Base-by-base conservation (phyloP, 345 rosid genomes). In the Psidium guajava region DNA sequence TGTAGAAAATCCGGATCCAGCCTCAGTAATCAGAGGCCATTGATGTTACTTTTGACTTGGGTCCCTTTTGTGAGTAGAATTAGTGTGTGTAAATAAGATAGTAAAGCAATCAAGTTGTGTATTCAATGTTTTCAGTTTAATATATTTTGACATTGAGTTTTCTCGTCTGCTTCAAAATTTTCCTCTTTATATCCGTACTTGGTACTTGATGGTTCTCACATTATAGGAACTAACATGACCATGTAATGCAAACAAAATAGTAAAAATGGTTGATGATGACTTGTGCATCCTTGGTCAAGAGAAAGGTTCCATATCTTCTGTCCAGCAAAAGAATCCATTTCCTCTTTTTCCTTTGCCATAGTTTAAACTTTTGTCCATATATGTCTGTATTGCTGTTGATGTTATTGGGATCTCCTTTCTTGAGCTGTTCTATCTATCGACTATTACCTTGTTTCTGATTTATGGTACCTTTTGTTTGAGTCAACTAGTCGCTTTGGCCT, bases 401-500 rank as follows among this genome's bases (percentile, higher is more conserved):
- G 44, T 28, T 50, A 56, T 52, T 18, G 82, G 42, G 57, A 83
- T 59, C 85, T 18, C 80, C 47, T 36, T 69, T 64, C 21, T 69
- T 69, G 42, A 36, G 47, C 80, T 69, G 20, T 52, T 51, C 32
- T 74, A 32, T 54, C 53, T 42, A 14, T 69, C 9, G 6, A 69
- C 22, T 69, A n/a, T 64, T 40, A 36, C 54, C 42, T 77, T 58
- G 56, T 36, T 18, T 80, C 50, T 49, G 56, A 12, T n/a, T 84
- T 14, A 42, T 83, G 82, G 51, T 74, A 52, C 8, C 11, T 81
- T 64, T 80, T 81, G 16, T 84, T 44, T 56, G 55, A 55, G 75
- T 82, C 84, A 50, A 86, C 50, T 61, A 89, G 90, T 87, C 90
- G 85, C 84, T 87, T 40, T 82, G 90, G 88, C 88, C 91, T 87